Evolutionary conservation across 192 early-diverging fungal species (phyloP).

Genomic region (Phycomyces blakesleeanus): DNA sequence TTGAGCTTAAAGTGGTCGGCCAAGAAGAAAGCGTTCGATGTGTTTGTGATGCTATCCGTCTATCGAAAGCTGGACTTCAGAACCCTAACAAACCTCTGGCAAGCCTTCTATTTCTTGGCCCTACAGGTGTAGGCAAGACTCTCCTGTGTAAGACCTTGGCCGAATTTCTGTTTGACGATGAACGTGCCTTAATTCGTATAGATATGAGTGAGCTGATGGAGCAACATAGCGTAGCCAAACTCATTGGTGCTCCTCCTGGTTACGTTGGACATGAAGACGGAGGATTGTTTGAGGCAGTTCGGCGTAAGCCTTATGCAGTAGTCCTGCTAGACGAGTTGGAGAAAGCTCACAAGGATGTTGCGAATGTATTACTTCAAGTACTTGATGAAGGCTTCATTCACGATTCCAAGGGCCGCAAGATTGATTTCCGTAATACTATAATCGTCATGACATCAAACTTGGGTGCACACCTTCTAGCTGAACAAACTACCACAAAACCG

Average conservation of each 20-base stretch:
- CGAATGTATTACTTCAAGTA: slow-evolving; percentile 90
- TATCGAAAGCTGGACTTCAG: slow-evolving; percentile 69
- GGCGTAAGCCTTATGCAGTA: slow-evolving; percentile 72
- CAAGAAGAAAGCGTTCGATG: slow-evolving; percentile 65
- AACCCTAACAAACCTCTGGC: slow-evolving; percentile 67
- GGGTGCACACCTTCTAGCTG: slow-evolving; percentile 65
- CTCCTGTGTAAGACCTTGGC: slow-evolving; percentile 71
- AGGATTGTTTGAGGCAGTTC: slow-evolving; percentile 69
- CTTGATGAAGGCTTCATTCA: slow-evolving; percentile 77
- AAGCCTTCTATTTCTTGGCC: slow-evolving; percentile 75
- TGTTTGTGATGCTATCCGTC: slow-evolving; percentile 65
- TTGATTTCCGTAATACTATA: slow-evolving; percentile 78
- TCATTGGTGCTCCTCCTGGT: slow-evolving; percentile 77
- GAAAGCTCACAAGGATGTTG: slow-evolving; percentile 80
- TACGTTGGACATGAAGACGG: slow-evolving; percentile 77
- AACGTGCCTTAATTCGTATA: slow-evolving; percentile 65
- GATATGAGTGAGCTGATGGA: slow-evolving; percentile 79
- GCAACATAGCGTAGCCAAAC: slow-evolving; percentile 47
- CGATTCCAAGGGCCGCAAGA: slow-evolving; percentile 66
- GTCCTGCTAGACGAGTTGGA: slow-evolving; percentile 80
- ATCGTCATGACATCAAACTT: slow-evolving; percentile 78
- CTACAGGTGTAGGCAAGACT: slow-evolving; percentile 79
- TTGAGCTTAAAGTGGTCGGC: slow-evolving; percentile 79
- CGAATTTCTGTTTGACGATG: slow-evolving; percentile 70
- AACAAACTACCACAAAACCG: slow-evolving; percentile 31